These are phyloP conservation scores for Xylaria sp. DNA, from an alignment of 2,329 filamentous ascomycete genomes.

Conservation along the genomic window DNA sequence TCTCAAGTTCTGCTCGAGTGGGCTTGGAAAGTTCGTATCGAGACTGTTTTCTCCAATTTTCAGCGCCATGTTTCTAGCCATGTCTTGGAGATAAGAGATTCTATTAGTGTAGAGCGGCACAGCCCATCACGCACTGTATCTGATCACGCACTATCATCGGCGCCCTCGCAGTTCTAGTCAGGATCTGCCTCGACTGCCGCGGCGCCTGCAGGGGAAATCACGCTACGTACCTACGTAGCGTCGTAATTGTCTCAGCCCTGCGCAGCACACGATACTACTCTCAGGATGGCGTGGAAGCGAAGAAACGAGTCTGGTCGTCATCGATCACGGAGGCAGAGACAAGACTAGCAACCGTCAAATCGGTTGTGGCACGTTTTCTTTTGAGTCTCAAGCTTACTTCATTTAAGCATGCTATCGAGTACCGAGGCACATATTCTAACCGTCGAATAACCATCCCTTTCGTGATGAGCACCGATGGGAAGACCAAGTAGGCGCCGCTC, in stretches of 20 bases:
- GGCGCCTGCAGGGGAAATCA: slow-evolving; percentile 34
- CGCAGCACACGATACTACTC: slow-evolving; percentile 16
- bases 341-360: not conserved
- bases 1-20: too few species aligned
- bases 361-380: not conserved
- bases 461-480: not conserved
- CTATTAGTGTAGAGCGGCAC: not conserved
- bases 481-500: slow-evolving; percentile 1
- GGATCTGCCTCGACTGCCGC: slow-evolving; percentile 23
- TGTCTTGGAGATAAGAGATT: slow-evolving; percentile 19
- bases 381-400: not conserved
- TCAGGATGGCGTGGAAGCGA: not conserved
- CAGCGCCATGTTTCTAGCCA: slow-evolving; percentile 17
- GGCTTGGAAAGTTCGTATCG: not conserved
- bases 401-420: not conserved
- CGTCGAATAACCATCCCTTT: not conserved
- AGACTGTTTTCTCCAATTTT: not conserved
- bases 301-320: slow-evolving; percentile 1
- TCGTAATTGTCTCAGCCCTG: slow-evolving; percentile 37
- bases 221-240: slow-evolving; percentile 31
- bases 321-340: not conserved
- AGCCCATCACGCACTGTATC: slow-evolving; percentile 17
- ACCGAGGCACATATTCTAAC: not conserved
- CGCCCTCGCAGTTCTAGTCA: not conserved
- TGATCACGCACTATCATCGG: slow-evolving; percentile 4